Evolutionary conservation across 2,329 filamentous ascomycete species (phyloP).

Genomic region (Fusarium albidum): DNA sequence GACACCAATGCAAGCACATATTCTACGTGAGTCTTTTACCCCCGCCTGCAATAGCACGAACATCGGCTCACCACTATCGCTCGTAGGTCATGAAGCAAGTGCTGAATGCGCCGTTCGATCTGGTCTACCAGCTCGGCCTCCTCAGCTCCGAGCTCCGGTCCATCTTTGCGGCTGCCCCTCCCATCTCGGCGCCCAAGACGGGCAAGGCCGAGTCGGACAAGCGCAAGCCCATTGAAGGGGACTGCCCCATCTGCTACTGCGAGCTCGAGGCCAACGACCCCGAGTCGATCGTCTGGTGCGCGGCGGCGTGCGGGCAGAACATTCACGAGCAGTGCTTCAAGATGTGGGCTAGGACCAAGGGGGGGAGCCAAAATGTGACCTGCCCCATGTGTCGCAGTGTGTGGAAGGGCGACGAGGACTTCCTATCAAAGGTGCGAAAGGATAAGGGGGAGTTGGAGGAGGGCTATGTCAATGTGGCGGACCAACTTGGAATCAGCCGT

Average conservation of each 20-base stretch:
- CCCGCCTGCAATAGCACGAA: no score
- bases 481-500: conserved; percentile 65
- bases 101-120: conserved; percentile 62
- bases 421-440: conserved; percentile 54
- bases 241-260: conserved; percentile 67
- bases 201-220: conserved; percentile 41
- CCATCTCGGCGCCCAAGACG: conserved; percentile 50
- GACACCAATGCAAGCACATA: conserved; percentile 72
- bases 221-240: conserved; percentile 60
- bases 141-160: conserved; percentile 65
- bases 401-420: conserved; percentile 59
- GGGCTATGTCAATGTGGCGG: conserved; percentile 69
- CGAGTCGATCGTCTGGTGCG: conserved; percentile 58
- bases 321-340: conserved; percentile 62
- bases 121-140: conserved; percentile 70
- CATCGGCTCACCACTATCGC: not conserved
- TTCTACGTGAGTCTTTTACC: conserved; percentile 57
- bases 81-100: conserved; percentile 64
- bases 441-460: conserved; percentile 52
- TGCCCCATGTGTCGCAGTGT: conserved; percentile 68
- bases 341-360: conserved; percentile 61
- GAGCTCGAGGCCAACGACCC: conserved; percentile 49
- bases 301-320: conserved; percentile 62
- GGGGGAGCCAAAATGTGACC: conserved; percentile 50
- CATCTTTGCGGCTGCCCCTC: conserved; percentile 64